phyloP scores from a whole-genome alignment of 257 asterid species.

The Solanum piurae region DNA sequence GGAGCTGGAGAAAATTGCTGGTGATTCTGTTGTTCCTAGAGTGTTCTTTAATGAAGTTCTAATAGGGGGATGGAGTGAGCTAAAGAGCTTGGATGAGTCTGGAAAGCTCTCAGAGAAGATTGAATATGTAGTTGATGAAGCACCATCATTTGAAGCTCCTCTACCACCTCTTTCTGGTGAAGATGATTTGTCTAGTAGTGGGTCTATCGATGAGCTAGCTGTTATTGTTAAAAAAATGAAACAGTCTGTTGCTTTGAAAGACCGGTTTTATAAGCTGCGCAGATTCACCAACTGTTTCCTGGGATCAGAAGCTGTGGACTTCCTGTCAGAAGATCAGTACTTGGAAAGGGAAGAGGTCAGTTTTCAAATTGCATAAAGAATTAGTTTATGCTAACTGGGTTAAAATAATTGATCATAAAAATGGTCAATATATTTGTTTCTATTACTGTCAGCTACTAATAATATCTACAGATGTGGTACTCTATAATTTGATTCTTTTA shows the following conservation, averaged over 20 bases:
- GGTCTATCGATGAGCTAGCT: conserved; percentile 77
- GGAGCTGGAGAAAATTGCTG: conserved; percentile 71
- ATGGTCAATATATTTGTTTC: neutral
- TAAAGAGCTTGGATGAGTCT: conserved; percentile 56
- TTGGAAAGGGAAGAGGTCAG: conserved; percentile 83
- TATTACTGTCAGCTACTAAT: neutral
- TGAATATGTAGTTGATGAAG: conserved; percentile 60
- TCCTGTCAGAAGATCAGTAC: conserved; percentile 83
- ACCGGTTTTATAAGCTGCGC: conserved; percentile 73
- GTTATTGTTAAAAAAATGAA: conserved; percentile 74
- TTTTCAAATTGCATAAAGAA: conserved; percentile 6
- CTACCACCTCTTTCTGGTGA: conserved; percentile 94
- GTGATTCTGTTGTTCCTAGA: conserved; percentile 61
- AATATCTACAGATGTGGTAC: neutral
- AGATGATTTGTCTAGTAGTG: conserved; percentile 71
- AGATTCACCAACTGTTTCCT: conserved; percentile 55
- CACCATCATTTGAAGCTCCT: conserved; percentile 74
- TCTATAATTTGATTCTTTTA: neutral
- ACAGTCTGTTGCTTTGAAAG: conserved; percentile 42
- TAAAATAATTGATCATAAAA: neutral
- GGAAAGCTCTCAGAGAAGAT: conserved; percentile 72
- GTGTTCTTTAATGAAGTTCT: conserved; percentile 76
- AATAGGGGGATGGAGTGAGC: conserved; percentile 61
- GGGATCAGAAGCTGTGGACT: conserved; percentile 80
- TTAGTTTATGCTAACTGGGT: neutral